Evolutionary conservation across 257 asterid genomes (phyloP).

Genomic region (Primulina tabacum): DNA sequence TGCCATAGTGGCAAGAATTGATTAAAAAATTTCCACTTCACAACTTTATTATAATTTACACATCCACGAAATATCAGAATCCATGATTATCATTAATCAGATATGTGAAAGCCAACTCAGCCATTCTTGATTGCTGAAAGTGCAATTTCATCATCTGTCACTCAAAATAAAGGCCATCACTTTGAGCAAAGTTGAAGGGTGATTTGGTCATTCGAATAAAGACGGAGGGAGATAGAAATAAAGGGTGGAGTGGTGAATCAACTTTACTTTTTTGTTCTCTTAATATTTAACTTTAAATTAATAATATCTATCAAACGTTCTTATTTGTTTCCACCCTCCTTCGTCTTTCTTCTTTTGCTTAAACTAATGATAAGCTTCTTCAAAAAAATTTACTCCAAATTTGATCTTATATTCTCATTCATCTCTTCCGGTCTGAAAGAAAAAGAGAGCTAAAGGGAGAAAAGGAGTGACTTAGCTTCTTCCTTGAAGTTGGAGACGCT

Average conservation of each 20-base stretch:
- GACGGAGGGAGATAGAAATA: slow-evolving; percentile 46
- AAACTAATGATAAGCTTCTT: slow-evolving; percentile 30
- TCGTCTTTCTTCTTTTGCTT: slow-evolving; percentile 22
- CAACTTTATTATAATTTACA: slow-evolving; percentile 19
- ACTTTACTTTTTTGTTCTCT: slow-evolving; percentile 44
- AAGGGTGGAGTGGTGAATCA: slow-evolving; percentile 31
- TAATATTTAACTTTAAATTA: slow-evolving; percentile 57
- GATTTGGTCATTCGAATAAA: slow-evolving; percentile 46
- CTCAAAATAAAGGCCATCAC: slow-evolving; percentile 45
- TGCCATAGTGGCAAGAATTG: slow-evolving; percentile 44
- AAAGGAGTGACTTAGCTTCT: slow-evolving; percentile 66
- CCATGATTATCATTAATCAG: slow-evolving; percentile 33
- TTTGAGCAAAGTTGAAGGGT: slow-evolving; percentile 63
- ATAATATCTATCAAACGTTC: slow-evolving; percentile 58
- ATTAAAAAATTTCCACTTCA: slow-evolving; percentile 31
- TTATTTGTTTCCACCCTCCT: slow-evolving; percentile 20
- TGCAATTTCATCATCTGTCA: slow-evolving; percentile 74
- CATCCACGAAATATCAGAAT: slow-evolving; percentile 21
- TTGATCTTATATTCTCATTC: slow-evolving; percentile 26
- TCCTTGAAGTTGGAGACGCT: slow-evolving; percentile 70
- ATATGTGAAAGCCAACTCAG: slow-evolving; percentile 44
- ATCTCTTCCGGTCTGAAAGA: slow-evolving; percentile 40
- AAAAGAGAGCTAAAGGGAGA: slow-evolving; percentile 29
- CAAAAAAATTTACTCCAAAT: slow-evolving; percentile 30
- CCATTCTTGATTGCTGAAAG: slow-evolving; percentile 65